These are phyloP conservation scores for Eremomyces bilateralis DNA, from an alignment of 495 filamentous ascomycete species.

Conservation along the genomic window DNA sequence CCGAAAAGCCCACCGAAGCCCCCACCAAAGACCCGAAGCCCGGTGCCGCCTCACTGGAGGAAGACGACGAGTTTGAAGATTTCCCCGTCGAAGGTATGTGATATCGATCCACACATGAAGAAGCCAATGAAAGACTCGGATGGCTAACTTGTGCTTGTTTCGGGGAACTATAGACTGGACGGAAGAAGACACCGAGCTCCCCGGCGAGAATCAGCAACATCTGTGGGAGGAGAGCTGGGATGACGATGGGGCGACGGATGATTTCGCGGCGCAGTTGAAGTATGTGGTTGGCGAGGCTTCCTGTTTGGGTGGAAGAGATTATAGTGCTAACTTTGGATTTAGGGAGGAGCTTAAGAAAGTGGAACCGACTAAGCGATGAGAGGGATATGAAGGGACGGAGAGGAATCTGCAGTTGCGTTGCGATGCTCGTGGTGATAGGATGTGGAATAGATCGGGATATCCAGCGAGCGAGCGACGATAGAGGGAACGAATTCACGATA, in stretches of 20 bases:
- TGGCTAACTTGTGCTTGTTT: not conserved
- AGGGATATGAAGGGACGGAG: no score
- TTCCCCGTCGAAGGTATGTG: slow-evolving; percentile 82
- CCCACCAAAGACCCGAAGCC: slow-evolving; percentile 24
- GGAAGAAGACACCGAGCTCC: slow-evolving; percentile 65
- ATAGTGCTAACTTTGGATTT: slow-evolving; percentile 1
- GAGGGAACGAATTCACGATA: no score
- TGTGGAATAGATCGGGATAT: no score
- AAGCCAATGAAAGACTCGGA: not conserved
- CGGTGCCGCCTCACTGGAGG: slow-evolving; percentile 53
- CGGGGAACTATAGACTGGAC: slow-evolving; percentile 45
- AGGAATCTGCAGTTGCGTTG: no score
- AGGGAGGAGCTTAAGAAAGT: slow-evolving; percentile 97
- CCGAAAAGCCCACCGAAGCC: slow-evolving; percentile 11
- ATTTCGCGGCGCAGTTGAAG: slow-evolving; percentile 92
- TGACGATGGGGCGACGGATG: slow-evolving; percentile 91
- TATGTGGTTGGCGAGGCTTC: slow-evolving; percentile 24
- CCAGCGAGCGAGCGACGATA: no score
- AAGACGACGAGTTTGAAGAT: slow-evolving; percentile 98
- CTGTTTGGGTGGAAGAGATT: not conserved
- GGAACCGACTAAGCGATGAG: slow-evolving; percentile 41
- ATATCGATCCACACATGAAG: not conserved
- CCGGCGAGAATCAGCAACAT: slow-evolving; percentile 47
- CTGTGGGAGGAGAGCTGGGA: slow-evolving; percentile 99
- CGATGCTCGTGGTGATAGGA: no score